A percentile compares a stretch with the other conserved stretches of the same genome.
Conservation (phyloP, 2,329 filamentous ascomycete species). For the Clonostachys solani region DNA sequence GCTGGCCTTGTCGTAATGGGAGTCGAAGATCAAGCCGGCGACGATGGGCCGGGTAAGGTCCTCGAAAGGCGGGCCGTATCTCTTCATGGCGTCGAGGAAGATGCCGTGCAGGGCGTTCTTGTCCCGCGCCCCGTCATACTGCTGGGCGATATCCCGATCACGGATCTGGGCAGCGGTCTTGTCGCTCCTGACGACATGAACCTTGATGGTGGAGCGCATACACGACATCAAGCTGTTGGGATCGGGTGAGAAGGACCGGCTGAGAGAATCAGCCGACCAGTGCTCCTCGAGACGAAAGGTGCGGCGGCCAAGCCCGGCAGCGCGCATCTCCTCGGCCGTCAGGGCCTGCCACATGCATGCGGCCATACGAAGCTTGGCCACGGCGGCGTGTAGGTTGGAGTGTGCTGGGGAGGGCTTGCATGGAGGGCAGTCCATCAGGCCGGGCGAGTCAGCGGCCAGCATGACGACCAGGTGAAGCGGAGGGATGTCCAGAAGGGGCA, state of each 20-base stretch:
- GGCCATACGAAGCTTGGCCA: conserved; percentile 68
- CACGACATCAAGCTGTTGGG: too few relatives aligned
- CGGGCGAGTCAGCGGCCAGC: conserved; percentile 64
- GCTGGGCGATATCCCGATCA: conserved; percentile 58
- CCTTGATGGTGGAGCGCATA: conserved; percentile 40
- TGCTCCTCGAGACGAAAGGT: conserved; percentile 71
- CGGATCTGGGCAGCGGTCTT: conserved; percentile 64
- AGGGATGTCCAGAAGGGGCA: conserved; percentile 47
- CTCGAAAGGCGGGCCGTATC: conserved; percentile 21
- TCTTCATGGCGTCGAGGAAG: conserved; percentile 40
- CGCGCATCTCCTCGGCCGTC: conserved; percentile 70
- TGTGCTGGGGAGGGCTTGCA: conserved; percentile 47
- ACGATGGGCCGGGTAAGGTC: conserved; percentile 52
- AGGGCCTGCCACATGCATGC: conserved; percentile 76
- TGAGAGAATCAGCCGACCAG: conserved; percentile 65
- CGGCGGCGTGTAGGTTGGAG: conserved; percentile 55
- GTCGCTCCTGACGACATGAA: conserved; percentile 63
- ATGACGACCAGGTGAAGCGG: conserved; percentile 70
- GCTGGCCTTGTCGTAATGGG: conserved; percentile 57
- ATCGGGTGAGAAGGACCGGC: conserved; percentile 11
- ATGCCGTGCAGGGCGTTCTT: conserved; percentile 47
- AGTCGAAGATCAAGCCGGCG: conserved; percentile 66
- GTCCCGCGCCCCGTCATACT: conserved; percentile 51
- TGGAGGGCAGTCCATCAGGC: conserved; percentile 64
- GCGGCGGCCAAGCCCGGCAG: conserved; percentile 62